phyloP scores from a whole-genome alignment of 805 yeast species.

The Pichia rugopelliculosa region DNA sequence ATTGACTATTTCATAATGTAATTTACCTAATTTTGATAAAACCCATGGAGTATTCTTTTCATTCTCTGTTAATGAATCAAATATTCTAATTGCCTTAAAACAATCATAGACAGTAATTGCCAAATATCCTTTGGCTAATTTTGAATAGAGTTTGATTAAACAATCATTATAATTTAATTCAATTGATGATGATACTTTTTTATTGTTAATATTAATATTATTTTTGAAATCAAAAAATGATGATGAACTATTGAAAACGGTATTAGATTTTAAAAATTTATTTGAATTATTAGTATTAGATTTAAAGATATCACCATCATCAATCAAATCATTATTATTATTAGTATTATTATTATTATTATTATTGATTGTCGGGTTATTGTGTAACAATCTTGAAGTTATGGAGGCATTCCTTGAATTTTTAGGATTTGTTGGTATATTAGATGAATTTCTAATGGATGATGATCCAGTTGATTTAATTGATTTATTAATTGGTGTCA shows the following conservation, averaged over 20 bases:
- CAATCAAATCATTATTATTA: slow-evolving; percentile 7
- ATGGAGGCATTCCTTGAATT: slow-evolving; percentile 21
- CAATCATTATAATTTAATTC: slow-evolving; percentile 31
- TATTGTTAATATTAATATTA: neutral
- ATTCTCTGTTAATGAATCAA: slow-evolving; percentile 55
- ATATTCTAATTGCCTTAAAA: slow-evolving; percentile 64
- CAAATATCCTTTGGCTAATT: slow-evolving; percentile 54
- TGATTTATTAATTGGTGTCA: slow-evolving; percentile 24
- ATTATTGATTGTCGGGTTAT: neutral
- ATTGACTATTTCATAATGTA: slow-evolving; percentile 82
- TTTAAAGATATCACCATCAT: slow-evolving; percentile 6
- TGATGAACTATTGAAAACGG: neutral
- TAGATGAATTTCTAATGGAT: slow-evolving; percentile 1
- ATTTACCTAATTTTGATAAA: slow-evolving; percentile 65
- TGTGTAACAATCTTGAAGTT: slow-evolving; percentile 22
- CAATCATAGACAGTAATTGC: slow-evolving; percentile 65
- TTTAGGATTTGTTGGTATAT: slow-evolving; percentile 1
- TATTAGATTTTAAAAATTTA: neutral
- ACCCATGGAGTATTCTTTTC: slow-evolving; percentile 80
- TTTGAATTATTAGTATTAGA: neutral
- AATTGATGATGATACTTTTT: neutral
- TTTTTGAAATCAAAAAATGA: slow-evolving; percentile 3
- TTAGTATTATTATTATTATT: neutral
- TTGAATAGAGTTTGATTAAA: slow-evolving; percentile 40
- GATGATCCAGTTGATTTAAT: slow-evolving; percentile 15